Evolutionary conservation across 2,329 filamentous ascomycete species (phyloP), one percentile per base, ranked within the genome.

Genomic region (Venturiaceae sp.): DNA sequence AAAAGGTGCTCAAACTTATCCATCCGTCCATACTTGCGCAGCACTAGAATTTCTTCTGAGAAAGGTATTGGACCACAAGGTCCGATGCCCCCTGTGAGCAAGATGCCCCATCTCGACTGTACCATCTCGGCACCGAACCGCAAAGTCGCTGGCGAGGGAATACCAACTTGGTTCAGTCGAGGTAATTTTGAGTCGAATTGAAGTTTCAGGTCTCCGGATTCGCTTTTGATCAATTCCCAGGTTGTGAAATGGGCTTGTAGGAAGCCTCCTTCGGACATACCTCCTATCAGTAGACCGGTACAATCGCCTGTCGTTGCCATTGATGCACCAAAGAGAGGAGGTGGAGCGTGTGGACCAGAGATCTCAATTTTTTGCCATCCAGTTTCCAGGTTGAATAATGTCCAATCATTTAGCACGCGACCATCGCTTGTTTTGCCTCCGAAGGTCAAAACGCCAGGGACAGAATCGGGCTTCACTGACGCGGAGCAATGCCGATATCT

Each of bases 401-500:
- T 65, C 68, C 73, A 77, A 56, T 74, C 73, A 61, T 70, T 66
- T 8, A 77, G 65, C 5, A 74, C 69, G 54, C 67, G 66, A 28
- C 75, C 75, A 63, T 71, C 64, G 58, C 72, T 72, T 13, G 71
- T 71, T 64, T 73, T 77, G 46, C 76, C 76, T 41, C 77, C 76
- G 60, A 74, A 77, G 4, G 77, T 66, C 21, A 79, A 64, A 16
- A 78, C 69, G 5, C 70, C 72, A 28, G 66, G 64, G 76, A 72
- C 60, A 68, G 66, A 63, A 55, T 63, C 30, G 63, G 75, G 55
- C 34, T 66, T 65, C 36, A 83, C 66, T 14, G 70, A 68, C 13
- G 83, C 76, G 32, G 85, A 80, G 59, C 83, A 82, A 67, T 96
- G 92, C 55, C 92, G 80, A 71, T 88, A 96, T 26, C 91, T 77